Base-by-base conservation (phyloP, 75 land plant genomes). In the Sequoiadendron giganteum region DNA sequence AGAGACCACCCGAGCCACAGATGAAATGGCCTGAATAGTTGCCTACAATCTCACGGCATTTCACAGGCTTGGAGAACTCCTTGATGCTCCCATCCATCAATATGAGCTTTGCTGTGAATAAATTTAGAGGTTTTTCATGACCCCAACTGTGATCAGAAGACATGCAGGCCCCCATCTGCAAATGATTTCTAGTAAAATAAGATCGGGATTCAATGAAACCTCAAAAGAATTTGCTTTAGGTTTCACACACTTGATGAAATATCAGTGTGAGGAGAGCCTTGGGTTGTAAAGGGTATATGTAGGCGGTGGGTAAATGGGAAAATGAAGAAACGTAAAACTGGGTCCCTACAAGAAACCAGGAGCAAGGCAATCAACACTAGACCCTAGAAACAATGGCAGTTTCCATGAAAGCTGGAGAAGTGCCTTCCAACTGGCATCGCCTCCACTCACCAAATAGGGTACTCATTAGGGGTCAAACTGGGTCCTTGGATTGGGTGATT, bases 81-180 rank as follows among this genome's bases (percentile, higher is more conserved):
- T 38, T 34, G 80, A 77, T 77, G 80, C 42, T 77, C 21, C 80
- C 80, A 15, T 77, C 80, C 80, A 77, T 38, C 80, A 77, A 77
- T 16, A 77, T 0, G 21, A 77, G 39, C 39, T 77, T 77, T 77
- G 80, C 42, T 16, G 80, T 38, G 1, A 39, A 15, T 36, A 7
- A 39, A 15, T 36, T 18, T 3, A 39, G 40, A 77, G 42, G 65
- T 28, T 58, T 58, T 4, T 3, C 65, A 58, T 58, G 65, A 58
- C 3, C 19, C 58, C 0, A 34, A 76, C 10, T 34, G 38, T 3
- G 3, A 34, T 34, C 40, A 32, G 43, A 77, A 36, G 80, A 77
- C 18, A 77, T 39, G 42, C 80, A 77, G 40, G 43, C 39, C 1
- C 80, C 80, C 80, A 77, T 77, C 6, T 21, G 15, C 61, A 15